A percentile compares a stretch with the other conserved stretches of the same genome.
These are phyloP conservation scores for Pugionium cornutum DNA, from an alignment of 345 rosid species.

Conservation along the genomic window DNA sequence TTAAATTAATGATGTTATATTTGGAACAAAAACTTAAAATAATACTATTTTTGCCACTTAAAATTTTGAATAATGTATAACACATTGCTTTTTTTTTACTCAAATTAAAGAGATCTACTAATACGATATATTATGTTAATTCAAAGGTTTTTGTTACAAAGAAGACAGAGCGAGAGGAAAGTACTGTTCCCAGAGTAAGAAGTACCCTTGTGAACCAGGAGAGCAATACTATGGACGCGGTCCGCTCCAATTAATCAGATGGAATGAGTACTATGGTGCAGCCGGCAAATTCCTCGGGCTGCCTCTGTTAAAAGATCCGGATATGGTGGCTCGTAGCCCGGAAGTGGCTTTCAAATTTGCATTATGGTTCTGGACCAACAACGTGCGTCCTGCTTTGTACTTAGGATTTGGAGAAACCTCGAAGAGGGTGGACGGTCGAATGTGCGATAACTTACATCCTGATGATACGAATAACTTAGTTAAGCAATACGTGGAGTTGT, in stretches of 20 bases:
- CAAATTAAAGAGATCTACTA: neutral
- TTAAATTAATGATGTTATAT: too few species aligned
- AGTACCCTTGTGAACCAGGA: conserved; percentile 32
- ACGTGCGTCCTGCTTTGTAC: conserved; percentile 29
- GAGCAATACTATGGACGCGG: conserved; percentile 38
- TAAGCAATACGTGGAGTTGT: conserved; percentile 40
- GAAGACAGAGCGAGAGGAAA: conserved; percentile 28
- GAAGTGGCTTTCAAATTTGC: conserved; percentile 45
- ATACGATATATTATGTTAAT: neutral
- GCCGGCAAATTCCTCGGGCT: conserved; percentile 38
- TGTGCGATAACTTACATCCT: conserved; percentile 38
- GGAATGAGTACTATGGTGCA: conserved; percentile 54
- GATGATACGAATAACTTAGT: conserved; percentile 25
- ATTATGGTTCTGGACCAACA: conserved; percentile 55
- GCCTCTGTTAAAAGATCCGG: conserved; percentile 45
- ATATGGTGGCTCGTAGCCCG: conserved; percentile 38
- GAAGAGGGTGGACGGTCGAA: conserved; percentile 24
- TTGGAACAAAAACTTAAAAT: too few species aligned
- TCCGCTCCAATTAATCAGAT: conserved; percentile 34
- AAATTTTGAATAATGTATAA: neutral
- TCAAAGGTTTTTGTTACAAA: conserved; percentile 35
- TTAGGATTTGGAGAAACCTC: conserved; percentile 31
- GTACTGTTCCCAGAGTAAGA: conserved; percentile 21
- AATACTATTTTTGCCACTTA: too few species aligned
- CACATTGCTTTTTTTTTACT: neutral